Evolutionary conservation across 2,329 filamentous ascomycete species (phyloP).

Genomic region (Fusarium globosum): DNA sequence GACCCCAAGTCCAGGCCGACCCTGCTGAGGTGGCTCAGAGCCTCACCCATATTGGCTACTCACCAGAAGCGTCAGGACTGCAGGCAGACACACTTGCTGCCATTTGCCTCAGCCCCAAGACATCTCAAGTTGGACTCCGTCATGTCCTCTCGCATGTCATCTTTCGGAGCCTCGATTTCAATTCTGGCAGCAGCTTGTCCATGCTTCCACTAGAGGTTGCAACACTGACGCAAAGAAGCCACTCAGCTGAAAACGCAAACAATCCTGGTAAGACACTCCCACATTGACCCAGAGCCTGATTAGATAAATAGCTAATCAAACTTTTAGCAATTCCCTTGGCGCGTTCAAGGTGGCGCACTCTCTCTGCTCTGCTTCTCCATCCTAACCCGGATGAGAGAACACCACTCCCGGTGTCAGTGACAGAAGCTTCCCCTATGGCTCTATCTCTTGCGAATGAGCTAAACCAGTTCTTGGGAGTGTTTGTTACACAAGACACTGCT

Average conservation of each 20-base stretch:
- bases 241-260: constrained; percentile 43
- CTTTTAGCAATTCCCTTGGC: constrained; percentile 44
- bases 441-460: constrained; percentile 48
- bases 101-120: constrained; percentile 49
- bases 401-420: constrained; percentile 47
- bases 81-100: constrained; percentile 38
- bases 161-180: constrained; percentile 51
- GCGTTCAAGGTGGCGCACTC: constrained; percentile 55
- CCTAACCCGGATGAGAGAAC: constrained; percentile 51
- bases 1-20: constrained; percentile 35
- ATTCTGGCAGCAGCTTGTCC: constrained; percentile 45
- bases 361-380: constrained; percentile 57
- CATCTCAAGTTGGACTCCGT: constrained; percentile 49
- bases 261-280: constrained; percentile 46
- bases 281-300: neutral
- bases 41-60: constrained; percentile 46
- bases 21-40: constrained; percentile 33
- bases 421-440: constrained; percentile 48
- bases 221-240: constrained; percentile 46
- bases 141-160: constrained; percentile 52
- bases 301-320: neutral
- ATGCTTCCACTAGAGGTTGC: constrained; percentile 52
- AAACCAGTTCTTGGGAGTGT: constrained; percentile 49
- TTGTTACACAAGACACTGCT: constrained; percentile 45
- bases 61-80: constrained; percentile 16